Evolutionary conservation across 768 basidiomycete species (phyloP).

Genomic region (Suillus clintonianus): DNA sequence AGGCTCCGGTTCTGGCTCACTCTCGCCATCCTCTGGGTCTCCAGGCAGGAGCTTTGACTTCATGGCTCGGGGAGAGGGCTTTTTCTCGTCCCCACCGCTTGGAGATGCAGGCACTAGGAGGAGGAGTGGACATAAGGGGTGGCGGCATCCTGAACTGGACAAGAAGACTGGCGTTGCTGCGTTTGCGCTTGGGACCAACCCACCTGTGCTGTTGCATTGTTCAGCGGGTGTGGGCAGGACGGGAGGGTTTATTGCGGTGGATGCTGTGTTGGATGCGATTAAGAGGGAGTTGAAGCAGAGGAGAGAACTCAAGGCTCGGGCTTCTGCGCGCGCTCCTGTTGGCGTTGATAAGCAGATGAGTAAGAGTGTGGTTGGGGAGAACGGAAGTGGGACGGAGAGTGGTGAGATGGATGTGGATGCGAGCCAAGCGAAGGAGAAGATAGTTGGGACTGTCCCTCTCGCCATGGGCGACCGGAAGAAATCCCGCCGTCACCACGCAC

Average conservation of each 20-base stretch:
- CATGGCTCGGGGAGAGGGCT: conserved; percentile 13
- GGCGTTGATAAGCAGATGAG: conserved; percentile 3
- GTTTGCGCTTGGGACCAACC: conserved; percentile 45
- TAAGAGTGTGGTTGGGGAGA: not conserved
- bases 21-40: not conserved
- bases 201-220: conserved; percentile 82
- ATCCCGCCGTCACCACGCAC: conserved; percentile 12
- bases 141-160: conserved; percentile 48
- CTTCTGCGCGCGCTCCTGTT: conserved; percentile 3
- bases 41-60: not conserved
- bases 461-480: conserved; percentile 29
- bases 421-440: conserved; percentile 2
- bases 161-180: conserved; percentile 54
- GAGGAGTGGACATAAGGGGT: conserved; percentile 20
- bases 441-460: conserved; percentile 26
- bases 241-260: conserved; percentile 89
- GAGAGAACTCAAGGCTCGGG: conserved; percentile 20
- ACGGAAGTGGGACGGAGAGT: conserved; percentile 3
- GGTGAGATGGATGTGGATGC: conserved; percentile 29
- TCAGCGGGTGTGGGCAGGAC: conserved; percentile 96
- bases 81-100: conserved; percentile 9
- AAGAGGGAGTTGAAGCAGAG: conserved; percentile 53
- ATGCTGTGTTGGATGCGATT: conserved; percentile 80
- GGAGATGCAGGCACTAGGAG: not conserved
- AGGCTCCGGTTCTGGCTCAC: conserved; percentile 12